Base-by-base conservation (phyloP, 495 filamentous ascomycete species). In the Aspergillus bridgeri region DNA sequence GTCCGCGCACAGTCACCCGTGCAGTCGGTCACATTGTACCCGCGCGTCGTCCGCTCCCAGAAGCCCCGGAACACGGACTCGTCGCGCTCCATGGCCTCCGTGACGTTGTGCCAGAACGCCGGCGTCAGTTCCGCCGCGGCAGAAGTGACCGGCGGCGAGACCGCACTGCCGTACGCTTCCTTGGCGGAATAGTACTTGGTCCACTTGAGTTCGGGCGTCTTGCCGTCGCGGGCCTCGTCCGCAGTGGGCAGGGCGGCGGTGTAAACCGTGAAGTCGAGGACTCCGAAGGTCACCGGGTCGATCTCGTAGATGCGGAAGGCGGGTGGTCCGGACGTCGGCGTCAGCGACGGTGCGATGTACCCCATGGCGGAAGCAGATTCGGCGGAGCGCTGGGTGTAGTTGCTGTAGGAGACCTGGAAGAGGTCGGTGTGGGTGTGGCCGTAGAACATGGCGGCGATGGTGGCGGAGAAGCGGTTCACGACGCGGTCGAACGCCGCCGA, bases 101-200 rank as follows among this genome's bases (percentile, higher is more conserved):
- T 83, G 21, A 84, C 75, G 62, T 82, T 78, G 61, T 84, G 81
- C 82, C 82, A 84, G 69, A 84, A 84, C 7, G 78, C 79, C 0
- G 81, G 75, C 0, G 76, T 78, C 5, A 84, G 69, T 52, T 84
- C 82, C 18, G 65, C 71, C 2, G 47, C 42, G 0, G 65, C 24
- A 27, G 69, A 66, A 0, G 65, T 68, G 4, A 75, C 51, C 0
- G 78, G 72, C 15, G 78, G 72, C n/a, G 47, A 59, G 42, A 82
- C 53, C 1, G 75, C 65, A 7, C 72, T 57, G 22, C 81, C 79
- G 57, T 85, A 85, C 13, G 71, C 69, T 55, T 76, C 74, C 57
- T 79, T 79, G 20, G 79, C 82, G 5, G 75, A 77, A 66, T 85
- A 85, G 63, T 81, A 81, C 0, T 73, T 75, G 0, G 59, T 57